Conservation (phyloP, 176 grass and related monocot genomes). For the Eragrostis nindensis region DNA sequence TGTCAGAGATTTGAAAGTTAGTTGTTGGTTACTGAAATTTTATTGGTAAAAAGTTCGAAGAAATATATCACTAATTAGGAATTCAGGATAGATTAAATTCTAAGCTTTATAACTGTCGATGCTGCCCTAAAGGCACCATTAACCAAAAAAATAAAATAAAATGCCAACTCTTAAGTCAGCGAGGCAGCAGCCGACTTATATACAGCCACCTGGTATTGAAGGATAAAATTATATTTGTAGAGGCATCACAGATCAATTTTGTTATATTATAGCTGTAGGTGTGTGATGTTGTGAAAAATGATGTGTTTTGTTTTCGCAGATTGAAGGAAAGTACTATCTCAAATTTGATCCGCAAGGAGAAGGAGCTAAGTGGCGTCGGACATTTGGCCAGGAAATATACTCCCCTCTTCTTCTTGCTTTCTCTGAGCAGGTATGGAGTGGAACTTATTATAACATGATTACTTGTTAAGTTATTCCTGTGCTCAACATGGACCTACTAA, state of each 20-base stretch:
- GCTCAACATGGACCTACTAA: slow-evolving; percentile 22
- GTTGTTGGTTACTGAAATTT: slow-evolving; percentile 13
- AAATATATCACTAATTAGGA: neutral
- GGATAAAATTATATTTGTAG: slow-evolving; percentile 2
- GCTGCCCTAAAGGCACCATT: neutral
- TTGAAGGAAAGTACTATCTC: slow-evolving; percentile 89
- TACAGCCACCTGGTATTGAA: neutral
- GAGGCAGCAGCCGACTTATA: neutral
- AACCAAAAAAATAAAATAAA: neutral
- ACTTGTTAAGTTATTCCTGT: slow-evolving; percentile 12
- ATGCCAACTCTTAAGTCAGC: neutral
- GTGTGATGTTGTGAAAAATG: slow-evolving; percentile 9
- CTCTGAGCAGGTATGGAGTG: slow-evolving; percentile 69
- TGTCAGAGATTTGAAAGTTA: too few relatives aligned
- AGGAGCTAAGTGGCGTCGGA: slow-evolving; percentile 84
- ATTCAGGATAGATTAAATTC: neutral
- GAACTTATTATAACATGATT: slow-evolving; percentile 36
- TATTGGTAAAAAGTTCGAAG: slow-evolving; percentile 3
- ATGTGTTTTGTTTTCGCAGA: slow-evolving; percentile 46
- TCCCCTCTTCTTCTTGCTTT: slow-evolving; percentile 95
- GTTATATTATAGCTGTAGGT: slow-evolving; percentile 19
- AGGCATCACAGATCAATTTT: neutral
- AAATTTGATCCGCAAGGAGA: slow-evolving; percentile 86
- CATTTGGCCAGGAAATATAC: slow-evolving; percentile 96
- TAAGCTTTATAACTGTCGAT: neutral